These are phyloP conservation scores for Myriosclerotinia duriaeana DNA, from an alignment of 2,329 filamentous ascomycete species.

Conservation along the genomic window DNA sequence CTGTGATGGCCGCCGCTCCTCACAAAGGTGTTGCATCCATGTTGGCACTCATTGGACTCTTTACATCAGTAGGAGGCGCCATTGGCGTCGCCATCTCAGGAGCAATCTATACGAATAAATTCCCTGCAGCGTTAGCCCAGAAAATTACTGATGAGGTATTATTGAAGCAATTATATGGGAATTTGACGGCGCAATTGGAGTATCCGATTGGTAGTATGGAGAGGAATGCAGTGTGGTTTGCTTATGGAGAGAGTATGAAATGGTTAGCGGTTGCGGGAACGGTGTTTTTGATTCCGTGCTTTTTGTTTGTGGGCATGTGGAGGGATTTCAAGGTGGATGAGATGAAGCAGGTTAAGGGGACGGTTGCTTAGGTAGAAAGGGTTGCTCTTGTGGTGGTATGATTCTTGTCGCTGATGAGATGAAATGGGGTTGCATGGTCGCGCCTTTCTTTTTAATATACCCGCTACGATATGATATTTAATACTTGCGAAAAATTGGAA, in stretches of 20 bases:
- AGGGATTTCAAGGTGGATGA: constrained; percentile 49
- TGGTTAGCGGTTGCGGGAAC: constrained; percentile 44
- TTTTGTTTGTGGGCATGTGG: constrained; percentile 48
- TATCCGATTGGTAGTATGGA: constrained; percentile 52
- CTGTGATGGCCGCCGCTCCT: constrained; percentile 57
- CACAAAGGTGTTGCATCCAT: constrained; percentile 62
- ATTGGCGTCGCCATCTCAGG: constrained; percentile 60
- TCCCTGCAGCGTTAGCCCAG: constrained; percentile 41
- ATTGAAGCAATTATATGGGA: constrained; percentile 47
- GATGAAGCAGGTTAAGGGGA: constrained; percentile 36
- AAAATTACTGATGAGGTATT: constrained; percentile 46
- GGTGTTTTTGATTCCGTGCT: constrained; percentile 46
- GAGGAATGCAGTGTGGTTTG: constrained; percentile 57
- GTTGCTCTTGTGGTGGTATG: no score
- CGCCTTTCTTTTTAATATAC: background rate
- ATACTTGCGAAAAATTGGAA: background rate
- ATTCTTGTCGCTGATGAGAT: background rate
- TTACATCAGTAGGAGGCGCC: constrained; percentile 59
- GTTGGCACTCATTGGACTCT: constrained; percentile 60
- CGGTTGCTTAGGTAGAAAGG: constrained; percentile 26
- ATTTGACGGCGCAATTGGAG: constrained; percentile 52
- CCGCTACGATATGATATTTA: background rate
- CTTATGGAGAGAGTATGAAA: constrained; percentile 56
- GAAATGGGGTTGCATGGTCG: background rate
- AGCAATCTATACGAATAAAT: constrained; percentile 64